These are phyloP conservation scores for Aspergillus affinis DNA, from an alignment of 495 filamentous ascomycete genomes.

Conservation along the genomic window DNA sequence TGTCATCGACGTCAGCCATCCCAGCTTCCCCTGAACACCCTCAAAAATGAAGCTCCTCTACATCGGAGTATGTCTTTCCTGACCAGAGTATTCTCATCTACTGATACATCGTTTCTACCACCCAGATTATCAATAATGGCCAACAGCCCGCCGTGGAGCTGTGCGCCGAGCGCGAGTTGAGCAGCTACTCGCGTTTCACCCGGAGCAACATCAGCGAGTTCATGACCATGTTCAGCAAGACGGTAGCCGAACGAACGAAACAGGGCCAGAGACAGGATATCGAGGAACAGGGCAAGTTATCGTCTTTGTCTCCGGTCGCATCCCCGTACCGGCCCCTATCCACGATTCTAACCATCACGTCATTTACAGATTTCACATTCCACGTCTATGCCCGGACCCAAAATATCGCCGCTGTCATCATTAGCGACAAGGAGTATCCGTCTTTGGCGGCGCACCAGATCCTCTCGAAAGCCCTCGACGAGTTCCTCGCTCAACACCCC, in stretches of 20 bases:
- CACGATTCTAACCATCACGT: conserved; percentile 56
- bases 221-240: conserved; percentile 55
- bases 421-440: conserved; percentile 88
- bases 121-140: conserved; percentile 79
- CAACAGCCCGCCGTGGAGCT: conserved; percentile 77
- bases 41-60: conserved; percentile 88
- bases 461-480: conserved; percentile 87
- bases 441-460: conserved; percentile 90
- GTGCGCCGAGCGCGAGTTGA: conserved; percentile 75
- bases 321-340: conserved; percentile 4
- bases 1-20: conserved; percentile 18
- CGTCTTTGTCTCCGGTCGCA: conserved; percentile 4
- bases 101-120: conserved; percentile 8
- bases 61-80: conserved; percentile 67
- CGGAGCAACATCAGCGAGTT: conserved; percentile 54
- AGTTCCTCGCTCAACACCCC: conserved; percentile 83
- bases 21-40: conserved; percentile 18
- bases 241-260: conserved; percentile 75
- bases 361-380: conserved; percentile 50
- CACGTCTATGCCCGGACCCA: conserved; percentile 88
- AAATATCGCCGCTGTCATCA: conserved; percentile 84
- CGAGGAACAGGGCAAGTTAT: conserved; percentile 67
- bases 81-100: conserved; percentile 3
- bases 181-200: conserved; percentile 79
- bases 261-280: conserved; percentile 90